Percentiles rank a stretch among this genome's conserved stretches.
Evolutionary conservation across 345 rosid species (phyloP).

Genomic region (Gossypium mustelinum): DNA sequence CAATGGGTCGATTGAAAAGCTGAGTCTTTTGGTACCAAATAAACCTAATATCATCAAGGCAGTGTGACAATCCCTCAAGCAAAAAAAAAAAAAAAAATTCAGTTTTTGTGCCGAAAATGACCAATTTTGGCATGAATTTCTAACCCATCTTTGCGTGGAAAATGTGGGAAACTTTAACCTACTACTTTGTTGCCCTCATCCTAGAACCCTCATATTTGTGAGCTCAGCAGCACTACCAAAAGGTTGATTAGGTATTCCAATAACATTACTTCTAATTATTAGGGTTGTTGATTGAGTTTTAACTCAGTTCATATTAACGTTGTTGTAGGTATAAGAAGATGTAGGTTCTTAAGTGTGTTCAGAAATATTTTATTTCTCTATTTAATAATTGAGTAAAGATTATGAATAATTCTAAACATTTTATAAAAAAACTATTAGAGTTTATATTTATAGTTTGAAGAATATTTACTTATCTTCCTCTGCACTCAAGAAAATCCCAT

Average conservation of each 20-base stretch:
- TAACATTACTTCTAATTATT: too few species aligned
- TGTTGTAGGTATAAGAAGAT: too few species aligned
- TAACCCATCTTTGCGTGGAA: not conserved
- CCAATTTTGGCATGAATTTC: not conserved
- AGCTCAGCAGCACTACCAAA: not conserved
- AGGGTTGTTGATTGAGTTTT: too few species aligned
- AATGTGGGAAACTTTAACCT: not conserved
- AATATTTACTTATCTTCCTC: too few species aligned
- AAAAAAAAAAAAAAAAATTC: not conserved
- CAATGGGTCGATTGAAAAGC: not conserved
- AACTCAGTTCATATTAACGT: too few species aligned
- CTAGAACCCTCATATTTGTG: not conserved
- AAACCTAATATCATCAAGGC: not conserved
- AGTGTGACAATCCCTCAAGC: not conserved
- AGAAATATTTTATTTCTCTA: too few species aligned
- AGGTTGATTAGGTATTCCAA: not conserved
- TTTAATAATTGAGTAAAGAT: too few species aligned
- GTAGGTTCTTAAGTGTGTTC: fast-evolving
- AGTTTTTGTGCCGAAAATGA: not conserved
- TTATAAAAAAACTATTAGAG: too few species aligned
- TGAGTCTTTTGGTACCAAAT: not conserved
- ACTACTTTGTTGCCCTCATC: not conserved
- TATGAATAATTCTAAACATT: too few species aligned
- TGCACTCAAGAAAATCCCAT: too few species aligned
- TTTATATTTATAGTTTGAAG: too few species aligned